Evolutionary conservation across 371 early-diverging fungal genomes (phyloP).

Genomic region (Syncephalastrum sp.): DNA sequence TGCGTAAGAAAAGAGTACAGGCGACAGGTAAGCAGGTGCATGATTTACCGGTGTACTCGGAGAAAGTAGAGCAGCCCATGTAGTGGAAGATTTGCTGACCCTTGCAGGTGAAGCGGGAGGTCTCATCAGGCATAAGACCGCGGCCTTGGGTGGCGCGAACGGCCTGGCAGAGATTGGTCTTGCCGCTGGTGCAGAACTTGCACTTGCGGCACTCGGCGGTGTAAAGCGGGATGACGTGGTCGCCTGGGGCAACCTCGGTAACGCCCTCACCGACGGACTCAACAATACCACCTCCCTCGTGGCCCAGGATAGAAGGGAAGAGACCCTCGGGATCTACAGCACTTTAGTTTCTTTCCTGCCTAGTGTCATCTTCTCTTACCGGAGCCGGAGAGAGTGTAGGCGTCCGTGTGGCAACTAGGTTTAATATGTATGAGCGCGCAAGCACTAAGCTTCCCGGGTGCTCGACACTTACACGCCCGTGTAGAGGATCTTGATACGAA

Average conservation of each 20-base stretch:
- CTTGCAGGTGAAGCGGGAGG: conserved; percentile 90
- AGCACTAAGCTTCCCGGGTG: not conserved
- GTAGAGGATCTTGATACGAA: conserved; percentile 88
- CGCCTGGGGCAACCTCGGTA: conserved; percentile 84
- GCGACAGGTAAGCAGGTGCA: not conserved
- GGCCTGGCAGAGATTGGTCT: conserved; percentile 94
- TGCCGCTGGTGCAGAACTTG: conserved; percentile 94
- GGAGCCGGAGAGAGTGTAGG: conserved; percentile 89
- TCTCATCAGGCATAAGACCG: conserved; percentile 95
- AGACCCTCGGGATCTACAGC: conserved; percentile 83
- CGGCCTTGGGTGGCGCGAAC: conserved; percentile 92
- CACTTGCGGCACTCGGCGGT: conserved; percentile 91
- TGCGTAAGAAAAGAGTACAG: not conserved
- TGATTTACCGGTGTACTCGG: conserved; percentile 81
- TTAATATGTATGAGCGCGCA: not conserved
- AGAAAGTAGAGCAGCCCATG: conserved; percentile 96
- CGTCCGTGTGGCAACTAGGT: conserved; percentile 87
- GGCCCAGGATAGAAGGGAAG: conserved; percentile 93
- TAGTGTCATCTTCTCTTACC: conserved; percentile 40
- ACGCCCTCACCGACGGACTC: conserved; percentile 97
- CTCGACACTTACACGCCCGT: conserved; percentile 75
- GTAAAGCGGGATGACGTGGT: conserved; percentile 95
- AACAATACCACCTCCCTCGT: conserved; percentile 95
- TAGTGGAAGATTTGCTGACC: conserved; percentile 89
- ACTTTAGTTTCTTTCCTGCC: not conserved